These are phyloP conservation scores for Russula foetens DNA, from an alignment of 768 basidiomycete species.

Conservation along the genomic window DNA sequence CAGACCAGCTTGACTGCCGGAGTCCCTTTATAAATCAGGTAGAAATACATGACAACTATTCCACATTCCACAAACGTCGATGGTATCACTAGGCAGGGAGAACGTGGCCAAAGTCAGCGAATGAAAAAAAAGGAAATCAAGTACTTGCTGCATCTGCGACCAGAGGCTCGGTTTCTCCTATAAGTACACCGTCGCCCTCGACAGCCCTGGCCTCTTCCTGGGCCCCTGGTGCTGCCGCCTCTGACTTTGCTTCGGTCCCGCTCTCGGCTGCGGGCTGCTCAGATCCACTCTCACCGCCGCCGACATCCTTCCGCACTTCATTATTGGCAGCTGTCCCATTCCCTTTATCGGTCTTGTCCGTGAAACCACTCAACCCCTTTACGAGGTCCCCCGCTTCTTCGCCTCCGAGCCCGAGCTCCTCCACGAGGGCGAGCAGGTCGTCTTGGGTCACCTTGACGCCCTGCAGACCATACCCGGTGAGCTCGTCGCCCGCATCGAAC, in stretches of 20 bases:
- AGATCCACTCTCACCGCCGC: background rate
- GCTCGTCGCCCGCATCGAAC: conserved; percentile 60
- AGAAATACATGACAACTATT: background rate
- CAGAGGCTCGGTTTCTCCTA: background rate
- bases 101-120: background rate
- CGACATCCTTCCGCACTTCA: too few relatives aligned
- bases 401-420: conserved; percentile 66
- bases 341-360: conserved; percentile 18
- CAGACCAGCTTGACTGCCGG: background rate
- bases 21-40: background rate
- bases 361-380: conserved; percentile 44
- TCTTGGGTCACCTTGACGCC: conserved; percentile 72
- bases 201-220: background rate
- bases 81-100: background rate
- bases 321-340: too few relatives aligned
- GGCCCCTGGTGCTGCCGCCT: background rate
- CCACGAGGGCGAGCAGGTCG: conserved; percentile 61
- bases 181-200: background rate
- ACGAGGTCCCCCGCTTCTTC: conserved; percentile 74
- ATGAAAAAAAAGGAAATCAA: background rate
- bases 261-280: conserved; percentile 3
- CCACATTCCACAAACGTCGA: background rate
- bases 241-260: background rate
- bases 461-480: conserved; percentile 64
- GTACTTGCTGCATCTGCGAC: background rate